A percentile compares a stretch with the other conserved stretches of the same genome.
These are phyloP conservation scores for Russula griseocarnosa DNA, from an alignment of 768 basidiomycete genomes.

Conservation along the genomic window DNA sequence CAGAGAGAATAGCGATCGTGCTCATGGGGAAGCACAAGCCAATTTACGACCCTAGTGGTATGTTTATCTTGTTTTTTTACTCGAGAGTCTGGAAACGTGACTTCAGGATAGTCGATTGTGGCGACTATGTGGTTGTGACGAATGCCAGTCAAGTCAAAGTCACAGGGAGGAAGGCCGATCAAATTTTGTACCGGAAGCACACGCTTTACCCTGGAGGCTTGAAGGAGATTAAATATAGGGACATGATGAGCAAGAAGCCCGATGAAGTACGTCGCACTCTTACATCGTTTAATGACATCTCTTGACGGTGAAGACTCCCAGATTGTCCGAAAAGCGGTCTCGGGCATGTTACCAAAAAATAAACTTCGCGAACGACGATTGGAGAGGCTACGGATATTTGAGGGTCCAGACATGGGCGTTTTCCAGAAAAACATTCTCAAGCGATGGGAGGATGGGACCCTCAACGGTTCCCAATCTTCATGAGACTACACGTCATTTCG, in stretches of 20 bases:
- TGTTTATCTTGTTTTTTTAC: constrained; percentile 29
- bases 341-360: constrained; percentile 99
- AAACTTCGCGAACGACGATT: constrained; percentile 85
- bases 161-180: constrained; percentile 84
- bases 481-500: not conserved
- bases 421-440: constrained; percentile 72
- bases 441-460: constrained; percentile 79
- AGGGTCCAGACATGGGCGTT: constrained; percentile 71
- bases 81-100: not conserved
- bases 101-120: constrained; percentile 72
- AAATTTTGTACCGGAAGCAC: constrained; percentile 85
- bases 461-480: constrained; percentile 34
- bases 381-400: constrained; percentile 85
- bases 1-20: constrained; percentile 88
- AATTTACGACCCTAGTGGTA: constrained; percentile 88
- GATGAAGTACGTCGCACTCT: constrained; percentile 65
- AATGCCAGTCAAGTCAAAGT: constrained; percentile 80
- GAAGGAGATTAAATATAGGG: constrained; percentile 82
- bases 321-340: constrained; percentile 95
- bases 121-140: constrained; percentile 96
- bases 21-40: constrained; percentile 99
- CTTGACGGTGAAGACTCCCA: constrained; percentile 35
- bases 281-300: constrained; percentile 1
- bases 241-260: constrained; percentile 80
- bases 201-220: constrained; percentile 91